A percentile compares a stretch with the other conserved stretches of the same genome.
These are phyloP conservation scores for Hymenoscyphus albidus DNA, from an alignment of 2,329 filamentous ascomycete species.

Conservation along the genomic window DNA sequence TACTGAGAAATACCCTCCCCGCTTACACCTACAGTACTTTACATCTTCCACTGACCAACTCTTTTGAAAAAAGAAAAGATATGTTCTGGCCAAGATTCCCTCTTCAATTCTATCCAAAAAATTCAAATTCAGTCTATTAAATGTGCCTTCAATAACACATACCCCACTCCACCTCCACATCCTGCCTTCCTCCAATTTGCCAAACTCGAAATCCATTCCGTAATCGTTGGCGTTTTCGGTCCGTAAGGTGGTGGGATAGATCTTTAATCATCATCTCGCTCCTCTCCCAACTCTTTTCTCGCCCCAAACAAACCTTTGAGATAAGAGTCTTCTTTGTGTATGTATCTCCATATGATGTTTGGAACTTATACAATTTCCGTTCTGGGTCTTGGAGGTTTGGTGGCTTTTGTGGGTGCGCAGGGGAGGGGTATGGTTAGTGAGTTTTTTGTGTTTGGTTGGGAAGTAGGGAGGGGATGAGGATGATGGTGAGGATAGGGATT, in stretches of 20 bases:
- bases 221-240: slow-evolving; percentile 15
- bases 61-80: neutral
- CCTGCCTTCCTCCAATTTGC: neutral
- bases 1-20: too few relatives aligned
- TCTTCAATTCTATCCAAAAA: too few relatives aligned
- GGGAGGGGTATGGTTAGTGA: slow-evolving; percentile 27
- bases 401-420: slow-evolving; percentile 21
- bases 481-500: neutral
- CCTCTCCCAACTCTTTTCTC: neutral
- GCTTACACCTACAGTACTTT: too few relatives aligned
- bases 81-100: too few relatives aligned
- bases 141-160: too few relatives aligned
- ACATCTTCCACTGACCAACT: neutral
- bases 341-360: neutral
- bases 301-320: neutral
- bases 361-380: neutral
- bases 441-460: neutral
- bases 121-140: too few relatives aligned
- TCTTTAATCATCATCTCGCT: slow-evolving; percentile 1
- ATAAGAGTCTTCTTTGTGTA: neutral
- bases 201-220: neutral
- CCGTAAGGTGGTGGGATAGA: slow-evolving; percentile 9
- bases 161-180: neutral
- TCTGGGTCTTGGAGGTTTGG: slow-evolving; percentile 6
- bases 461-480: neutral